Percentiles rank a stretch among this genome's conserved stretches.
phyloP scores from a whole-genome alignment of 768 basidiomycete genomes.

The Cubamyces sp. region DNA sequence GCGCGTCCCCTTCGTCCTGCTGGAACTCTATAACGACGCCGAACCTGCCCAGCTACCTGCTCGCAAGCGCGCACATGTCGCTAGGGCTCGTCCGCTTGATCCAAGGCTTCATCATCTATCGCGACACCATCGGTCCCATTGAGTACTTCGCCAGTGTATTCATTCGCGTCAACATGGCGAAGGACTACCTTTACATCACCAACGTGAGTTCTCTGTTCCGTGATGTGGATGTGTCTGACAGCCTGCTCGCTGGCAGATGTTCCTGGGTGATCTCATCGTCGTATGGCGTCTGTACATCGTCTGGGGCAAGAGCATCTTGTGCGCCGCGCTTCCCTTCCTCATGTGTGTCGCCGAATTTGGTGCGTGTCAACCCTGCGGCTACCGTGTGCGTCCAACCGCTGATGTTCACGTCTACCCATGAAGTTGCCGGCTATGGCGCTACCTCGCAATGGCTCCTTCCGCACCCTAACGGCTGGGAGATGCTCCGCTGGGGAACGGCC shows the following conservation, averaged over 20 bases:
- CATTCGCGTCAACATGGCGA: slow-evolving; percentile 15
- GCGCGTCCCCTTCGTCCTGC: neutral
- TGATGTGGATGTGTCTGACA: neutral
- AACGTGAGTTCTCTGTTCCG: slow-evolving; percentile 2
- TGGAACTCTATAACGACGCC: neutral
- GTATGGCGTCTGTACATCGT: slow-evolving; percentile 18
- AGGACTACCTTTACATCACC: slow-evolving; percentile 23
- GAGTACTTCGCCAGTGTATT: slow-evolving; percentile 20
- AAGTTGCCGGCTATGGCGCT: slow-evolving; percentile 18
- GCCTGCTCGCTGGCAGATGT: slow-evolving; percentile 1
- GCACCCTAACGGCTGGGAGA: neutral
- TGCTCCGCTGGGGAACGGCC: slow-evolving; percentile 6
- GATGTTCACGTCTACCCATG: no score
- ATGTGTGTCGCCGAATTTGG: slow-evolving; percentile 7
- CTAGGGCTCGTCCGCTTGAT: slow-evolving; percentile 19
- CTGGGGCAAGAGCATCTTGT: slow-evolving; percentile 3
- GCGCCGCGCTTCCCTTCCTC: slow-evolving; percentile 7
- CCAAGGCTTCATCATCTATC: slow-evolving; percentile 16
- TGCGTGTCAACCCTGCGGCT: neutral
- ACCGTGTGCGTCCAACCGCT: no score
- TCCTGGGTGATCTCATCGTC: slow-evolving; percentile 16
- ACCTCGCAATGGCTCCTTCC: slow-evolving; percentile 6
- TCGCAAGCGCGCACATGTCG: slow-evolving; percentile 21
- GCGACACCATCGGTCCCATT: slow-evolving; percentile 11
- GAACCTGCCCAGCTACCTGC: slow-evolving; percentile 1